Evolutionary conservation across 495 filamentous ascomycete genomes (phyloP).

Genomic region (Podospora pseudocomata): DNA sequence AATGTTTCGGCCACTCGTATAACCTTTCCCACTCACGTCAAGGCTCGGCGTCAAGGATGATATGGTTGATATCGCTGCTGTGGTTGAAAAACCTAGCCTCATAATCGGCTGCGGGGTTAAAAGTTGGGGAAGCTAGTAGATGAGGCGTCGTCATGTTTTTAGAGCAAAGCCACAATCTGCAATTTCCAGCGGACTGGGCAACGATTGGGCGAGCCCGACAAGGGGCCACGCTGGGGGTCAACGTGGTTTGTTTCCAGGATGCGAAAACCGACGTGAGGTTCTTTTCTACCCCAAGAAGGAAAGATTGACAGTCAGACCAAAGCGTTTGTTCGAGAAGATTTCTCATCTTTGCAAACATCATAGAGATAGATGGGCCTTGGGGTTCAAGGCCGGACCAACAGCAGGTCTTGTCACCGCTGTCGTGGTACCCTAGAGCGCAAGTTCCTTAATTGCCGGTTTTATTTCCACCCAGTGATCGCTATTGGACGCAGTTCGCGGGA

Average conservation of each 20-base stretch:
- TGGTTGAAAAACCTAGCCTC: neutral
- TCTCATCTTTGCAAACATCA: neutral
- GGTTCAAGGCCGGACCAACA: neutral
- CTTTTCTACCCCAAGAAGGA: neutral
- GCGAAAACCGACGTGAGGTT: neutral
- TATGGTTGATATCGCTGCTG: neutral
- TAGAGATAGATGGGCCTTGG: neutral
- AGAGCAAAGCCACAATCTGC: neutral
- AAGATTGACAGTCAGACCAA: neutral
- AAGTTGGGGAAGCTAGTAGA: neutral
- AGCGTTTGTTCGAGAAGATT: neutral
- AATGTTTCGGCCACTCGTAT: neutral
- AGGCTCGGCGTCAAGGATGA: neutral
- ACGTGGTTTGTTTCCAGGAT: neutral
- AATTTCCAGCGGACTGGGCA: neutral
- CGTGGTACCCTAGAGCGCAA: neutral
- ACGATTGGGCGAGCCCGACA: neutral
- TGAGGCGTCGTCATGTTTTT: neutral
- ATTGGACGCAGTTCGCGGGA: neutral
- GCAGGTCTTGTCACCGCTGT: neutral
- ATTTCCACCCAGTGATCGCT: neutral
- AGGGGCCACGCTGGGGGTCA: neutral
- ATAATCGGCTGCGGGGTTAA: neutral
- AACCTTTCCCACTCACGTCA: neutral
- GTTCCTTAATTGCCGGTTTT: neutral